These are phyloP conservation scores for Cladophialophora exuberans DNA, from an alignment of 2,329 filamentous ascomycete genomes.

Conservation along the genomic window DNA sequence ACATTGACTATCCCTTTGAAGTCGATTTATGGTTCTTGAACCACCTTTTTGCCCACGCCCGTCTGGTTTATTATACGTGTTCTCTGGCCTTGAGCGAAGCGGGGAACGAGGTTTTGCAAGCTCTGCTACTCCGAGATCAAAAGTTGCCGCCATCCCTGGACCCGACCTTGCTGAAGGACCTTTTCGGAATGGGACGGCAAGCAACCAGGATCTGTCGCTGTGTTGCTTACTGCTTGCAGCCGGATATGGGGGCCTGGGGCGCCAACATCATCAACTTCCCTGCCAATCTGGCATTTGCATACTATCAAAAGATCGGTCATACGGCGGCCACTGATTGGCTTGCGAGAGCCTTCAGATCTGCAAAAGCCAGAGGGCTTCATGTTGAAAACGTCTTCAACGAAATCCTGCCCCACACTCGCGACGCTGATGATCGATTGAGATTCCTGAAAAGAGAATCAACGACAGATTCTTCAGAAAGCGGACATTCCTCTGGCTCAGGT, in stretches of 20 bases:
- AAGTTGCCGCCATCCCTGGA: conserved; percentile 12
- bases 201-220: conserved; percentile 27
- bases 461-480: conserved; percentile 12
- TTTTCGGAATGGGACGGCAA: conserved; percentile 18
- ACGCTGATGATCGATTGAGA: conserved; percentile 9
- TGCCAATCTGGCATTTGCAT: conserved; percentile 23
- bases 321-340: conserved; percentile 22
- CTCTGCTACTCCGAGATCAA: conserved; percentile 13
- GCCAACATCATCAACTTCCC: conserved; percentile 31
- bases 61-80: conserved; percentile 27
- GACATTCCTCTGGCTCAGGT: background rate
- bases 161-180: conserved; percentile 1
- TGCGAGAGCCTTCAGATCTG: conserved; percentile 17
- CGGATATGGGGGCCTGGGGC: conserved; percentile 30
- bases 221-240: conserved; percentile 28
- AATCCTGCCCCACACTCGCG: background rate
- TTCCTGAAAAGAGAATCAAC: conserved; percentile 20
- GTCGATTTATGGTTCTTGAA: conserved; percentile 30
- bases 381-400: conserved; percentile 17
- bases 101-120: conserved; percentile 21
- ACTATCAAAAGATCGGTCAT: conserved; percentile 21
- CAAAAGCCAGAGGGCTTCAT: conserved; percentile 24
- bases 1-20: conserved; percentile 28
- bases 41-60: conserved; percentile 30
- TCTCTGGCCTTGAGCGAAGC: conserved; percentile 26